Evolutionary conservation across 208 protist species (phyloP).

Genomic region (Crithidia acanthocephali): DNA sequence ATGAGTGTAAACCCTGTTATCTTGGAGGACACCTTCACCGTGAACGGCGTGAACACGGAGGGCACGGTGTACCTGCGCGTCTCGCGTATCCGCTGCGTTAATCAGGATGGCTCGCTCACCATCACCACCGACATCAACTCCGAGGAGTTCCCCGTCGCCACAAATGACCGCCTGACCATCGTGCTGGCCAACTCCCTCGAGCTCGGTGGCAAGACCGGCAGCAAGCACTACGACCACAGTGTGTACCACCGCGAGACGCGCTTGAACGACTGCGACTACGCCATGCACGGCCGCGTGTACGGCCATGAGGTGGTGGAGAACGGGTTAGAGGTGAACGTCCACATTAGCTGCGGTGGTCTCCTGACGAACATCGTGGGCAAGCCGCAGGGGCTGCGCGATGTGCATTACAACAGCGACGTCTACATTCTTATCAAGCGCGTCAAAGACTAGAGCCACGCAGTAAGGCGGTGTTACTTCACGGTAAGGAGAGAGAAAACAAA

Average conservation of each 20-base stretch:
- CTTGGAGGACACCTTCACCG: slow-evolving; percentile 91
- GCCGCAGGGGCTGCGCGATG: slow-evolving; percentile 83
- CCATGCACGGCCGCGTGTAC: slow-evolving; percentile 98
- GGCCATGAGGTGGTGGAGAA: slow-evolving; percentile 92
- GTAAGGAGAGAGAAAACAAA: too few species aligned
- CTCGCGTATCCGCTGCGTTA: slow-evolving; percentile 85
- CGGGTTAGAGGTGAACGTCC: slow-evolving; percentile 88
- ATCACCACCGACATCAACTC: slow-evolving; percentile 95
- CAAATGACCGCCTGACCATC: slow-evolving; percentile 93
- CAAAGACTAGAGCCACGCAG: slow-evolving; percentile 48
- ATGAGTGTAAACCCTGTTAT: slow-evolving; percentile 84
- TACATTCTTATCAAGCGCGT: slow-evolving; percentile 88
- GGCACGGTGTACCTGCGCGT: slow-evolving; percentile 86
- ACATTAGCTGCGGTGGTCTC: slow-evolving; percentile 97
- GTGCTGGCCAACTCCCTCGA: slow-evolving; percentile 94
- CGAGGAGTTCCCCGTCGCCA: slow-evolving; percentile 95
- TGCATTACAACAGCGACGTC: slow-evolving; percentile 92
- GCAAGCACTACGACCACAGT: slow-evolving; percentile 91
- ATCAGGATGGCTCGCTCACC: slow-evolving; percentile 74
- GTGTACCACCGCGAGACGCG: slow-evolving; percentile 90
- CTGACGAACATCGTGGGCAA: slow-evolving; percentile 95
- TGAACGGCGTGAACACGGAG: slow-evolving; percentile 77
- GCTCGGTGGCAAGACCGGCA: slow-evolving; percentile 76
- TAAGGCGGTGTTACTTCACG: not conserved
- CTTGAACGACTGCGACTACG: slow-evolving; percentile 97